These are phyloP conservation scores for Penicillium maclennaniae DNA, from an alignment of 495 filamentous ascomycete species.

Conservation along the genomic window DNA sequence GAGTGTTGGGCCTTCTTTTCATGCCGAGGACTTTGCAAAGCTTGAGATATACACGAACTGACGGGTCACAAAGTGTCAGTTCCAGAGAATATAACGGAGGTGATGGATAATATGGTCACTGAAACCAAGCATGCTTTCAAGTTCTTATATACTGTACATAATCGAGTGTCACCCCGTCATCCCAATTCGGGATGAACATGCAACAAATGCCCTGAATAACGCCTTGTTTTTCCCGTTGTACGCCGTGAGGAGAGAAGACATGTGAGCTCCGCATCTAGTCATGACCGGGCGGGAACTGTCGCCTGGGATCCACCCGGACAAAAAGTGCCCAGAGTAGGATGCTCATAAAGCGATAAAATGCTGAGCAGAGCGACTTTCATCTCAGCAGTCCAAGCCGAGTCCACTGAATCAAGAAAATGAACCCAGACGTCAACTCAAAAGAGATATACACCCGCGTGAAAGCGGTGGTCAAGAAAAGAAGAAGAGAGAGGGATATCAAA, in stretches of 20 bases:
- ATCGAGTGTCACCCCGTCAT: constrained; percentile 17
- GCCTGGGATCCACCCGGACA: background rate
- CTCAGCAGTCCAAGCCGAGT: background rate
- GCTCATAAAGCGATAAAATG: background rate
- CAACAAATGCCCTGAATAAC: constrained; percentile 27
- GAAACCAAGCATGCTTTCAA: constrained; percentile 8
- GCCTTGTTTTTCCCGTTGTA: constrained; percentile 20
- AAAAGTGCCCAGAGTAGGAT: background rate
- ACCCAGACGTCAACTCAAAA: constrained; percentile 20
- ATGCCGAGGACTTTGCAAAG: background rate
- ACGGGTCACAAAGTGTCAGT: background rate
- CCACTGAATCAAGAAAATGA: constrained; percentile 4
- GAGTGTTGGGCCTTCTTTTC: background rate
- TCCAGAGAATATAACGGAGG: background rate
- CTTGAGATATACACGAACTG: background rate
- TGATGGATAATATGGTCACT: constrained; percentile 7
- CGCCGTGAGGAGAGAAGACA: constrained; percentile 26
- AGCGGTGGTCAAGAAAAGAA: background rate
- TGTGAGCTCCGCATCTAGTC: background rate
- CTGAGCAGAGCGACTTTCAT: background rate
- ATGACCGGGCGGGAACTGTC: background rate
- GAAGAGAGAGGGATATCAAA: constrained; percentile 2
- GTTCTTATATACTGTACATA: constrained; percentile 25
- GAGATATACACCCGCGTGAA: constrained; percentile 17
- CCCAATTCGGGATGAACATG: constrained; percentile 19